These are phyloP conservation scores for Pistacia integerrima DNA, from an alignment of 345 rosid genomes.

Conservation along the genomic window DNA sequence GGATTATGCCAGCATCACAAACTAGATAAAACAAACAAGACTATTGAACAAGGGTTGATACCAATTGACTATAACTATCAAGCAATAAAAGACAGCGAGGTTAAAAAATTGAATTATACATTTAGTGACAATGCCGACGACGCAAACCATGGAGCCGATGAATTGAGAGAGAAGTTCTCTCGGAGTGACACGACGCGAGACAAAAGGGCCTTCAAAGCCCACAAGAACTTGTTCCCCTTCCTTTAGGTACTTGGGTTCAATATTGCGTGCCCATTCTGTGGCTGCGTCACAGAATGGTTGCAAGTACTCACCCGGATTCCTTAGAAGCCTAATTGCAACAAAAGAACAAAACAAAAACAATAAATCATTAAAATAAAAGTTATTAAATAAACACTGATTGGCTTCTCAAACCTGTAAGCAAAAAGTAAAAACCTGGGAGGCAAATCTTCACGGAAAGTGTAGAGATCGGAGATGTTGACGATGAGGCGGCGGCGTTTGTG, in stretches of 20 bases:
- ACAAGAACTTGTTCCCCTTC: slow-evolving; percentile 85
- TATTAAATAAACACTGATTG: neutral
- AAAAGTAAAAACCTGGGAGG: slow-evolving; percentile 52
- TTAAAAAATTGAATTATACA: slow-evolving; percentile 40
- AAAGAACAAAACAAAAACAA: slow-evolving; percentile 1
- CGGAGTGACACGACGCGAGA: slow-evolving; percentile 91
- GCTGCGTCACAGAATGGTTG: slow-evolving; percentile 94
- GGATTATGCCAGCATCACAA: too few relatives aligned
- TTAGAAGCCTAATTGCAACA: slow-evolving; percentile 57
- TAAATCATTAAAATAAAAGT: neutral
- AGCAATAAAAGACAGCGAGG: neutral
- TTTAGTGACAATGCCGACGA: slow-evolving; percentile 94
- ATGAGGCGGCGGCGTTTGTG: slow-evolving; percentile 93
- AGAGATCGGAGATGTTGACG: slow-evolving; percentile 87
- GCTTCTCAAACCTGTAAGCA: neutral
- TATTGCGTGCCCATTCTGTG: slow-evolving; percentile 70
- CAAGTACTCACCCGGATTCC: slow-evolving; percentile 81
- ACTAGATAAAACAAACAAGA: neutral
- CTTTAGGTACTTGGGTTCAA: slow-evolving; percentile 73
- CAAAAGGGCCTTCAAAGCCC: slow-evolving; percentile 96
- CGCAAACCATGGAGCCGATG: slow-evolving; percentile 96
- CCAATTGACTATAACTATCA: neutral
- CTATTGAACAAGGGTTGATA: neutral
- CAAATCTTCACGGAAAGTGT: slow-evolving; percentile 56
- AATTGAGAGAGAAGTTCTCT: slow-evolving; percentile 92